A percentile compares a stretch with the other conserved stretches of the same genome.
Conservation (phyloP, 345 rosid genomes). For the Sonneratia caseolaris region DNA sequence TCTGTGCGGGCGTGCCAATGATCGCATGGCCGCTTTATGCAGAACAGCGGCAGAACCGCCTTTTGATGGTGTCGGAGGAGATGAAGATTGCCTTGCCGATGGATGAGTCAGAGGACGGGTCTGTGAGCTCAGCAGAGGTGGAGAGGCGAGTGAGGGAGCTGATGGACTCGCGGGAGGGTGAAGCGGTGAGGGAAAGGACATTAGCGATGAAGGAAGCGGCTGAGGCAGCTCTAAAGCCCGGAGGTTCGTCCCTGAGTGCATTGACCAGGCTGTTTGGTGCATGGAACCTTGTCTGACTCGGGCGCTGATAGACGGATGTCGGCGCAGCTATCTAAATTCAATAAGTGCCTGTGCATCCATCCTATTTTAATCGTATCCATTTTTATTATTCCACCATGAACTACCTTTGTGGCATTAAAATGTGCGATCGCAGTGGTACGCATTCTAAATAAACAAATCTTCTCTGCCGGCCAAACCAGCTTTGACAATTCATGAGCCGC, state of each 20-base stretch:
- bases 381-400: too few species aligned
- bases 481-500: background rate
- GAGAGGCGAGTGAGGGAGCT: conserved; percentile 23
- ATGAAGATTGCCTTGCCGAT: conserved; percentile 20
- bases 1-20: conserved; percentile 44
- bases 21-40: conserved; percentile 48
- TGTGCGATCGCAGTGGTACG: too few species aligned
- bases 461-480: background rate
- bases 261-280: conserved; percentile 10
- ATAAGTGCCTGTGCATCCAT: too few species aligned
- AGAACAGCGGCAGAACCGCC: conserved; percentile 29
- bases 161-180: conserved; percentile 23
- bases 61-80: conserved; percentile 24
- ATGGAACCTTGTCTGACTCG: conserved; percentile 3
- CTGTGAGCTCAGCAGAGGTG: conserved; percentile 24
- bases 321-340: too few species aligned
- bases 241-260: conserved; percentile 18
- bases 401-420: too few species aligned
- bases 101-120: conserved; percentile 16
- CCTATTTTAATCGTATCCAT: too few species aligned
- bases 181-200: conserved; percentile 12
- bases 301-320: too few species aligned
- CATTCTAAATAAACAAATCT: too few species aligned
- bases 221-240: conserved; percentile 6
- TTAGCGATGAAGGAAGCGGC: conserved; percentile 12